Conservation (phyloP, 805 yeast species). For the Wilhelminamyces savonicus region DNA sequence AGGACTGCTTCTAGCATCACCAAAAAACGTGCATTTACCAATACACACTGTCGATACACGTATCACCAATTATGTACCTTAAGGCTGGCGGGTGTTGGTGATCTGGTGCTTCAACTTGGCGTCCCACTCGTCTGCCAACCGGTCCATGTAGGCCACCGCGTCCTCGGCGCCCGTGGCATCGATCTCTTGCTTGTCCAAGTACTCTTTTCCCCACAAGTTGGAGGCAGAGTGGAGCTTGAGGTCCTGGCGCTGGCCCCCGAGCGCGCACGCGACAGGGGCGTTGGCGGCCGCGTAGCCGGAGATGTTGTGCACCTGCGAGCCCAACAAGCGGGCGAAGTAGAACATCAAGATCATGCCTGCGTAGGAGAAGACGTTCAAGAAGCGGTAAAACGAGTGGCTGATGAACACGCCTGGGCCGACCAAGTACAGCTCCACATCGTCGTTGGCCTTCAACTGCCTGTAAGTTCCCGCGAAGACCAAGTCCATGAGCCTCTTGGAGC, state of each 20-base stretch:
- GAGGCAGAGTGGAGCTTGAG: conserved; percentile 66
- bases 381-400: conserved; percentile 71
- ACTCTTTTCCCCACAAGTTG: conserved; percentile 57
- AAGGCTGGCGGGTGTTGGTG: conserved; percentile 36
- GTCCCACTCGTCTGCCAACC: conserved; percentile 64
- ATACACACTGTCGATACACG: too few relatives aligned
- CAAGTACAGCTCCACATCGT: conserved; percentile 65
- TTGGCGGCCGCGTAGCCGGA: conserved; percentile 87
- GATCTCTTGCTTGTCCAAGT: conserved; percentile 47
- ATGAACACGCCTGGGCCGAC: conserved; percentile 94
- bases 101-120: conserved; percentile 69
- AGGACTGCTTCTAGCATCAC: conserved; percentile 11
- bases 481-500: conserved; percentile 84
- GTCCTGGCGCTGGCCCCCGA: conserved; percentile 48
- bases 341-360: conserved; percentile 83
- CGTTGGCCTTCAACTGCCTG: conserved; percentile 35
- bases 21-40: too few relatives aligned
- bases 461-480: conserved; percentile 72
- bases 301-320: conserved; percentile 86
- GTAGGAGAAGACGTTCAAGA: conserved; percentile 70
- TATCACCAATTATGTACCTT: too few relatives aligned
- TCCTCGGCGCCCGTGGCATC: conserved; percentile 62
- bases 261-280: conserved; percentile 59
- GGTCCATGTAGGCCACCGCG: conserved; percentile 58
- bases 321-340: conserved; percentile 72